These are phyloP conservation scores for Salix dunnii DNA, from an alignment of 345 rosid genomes.

Conservation along the genomic window DNA sequence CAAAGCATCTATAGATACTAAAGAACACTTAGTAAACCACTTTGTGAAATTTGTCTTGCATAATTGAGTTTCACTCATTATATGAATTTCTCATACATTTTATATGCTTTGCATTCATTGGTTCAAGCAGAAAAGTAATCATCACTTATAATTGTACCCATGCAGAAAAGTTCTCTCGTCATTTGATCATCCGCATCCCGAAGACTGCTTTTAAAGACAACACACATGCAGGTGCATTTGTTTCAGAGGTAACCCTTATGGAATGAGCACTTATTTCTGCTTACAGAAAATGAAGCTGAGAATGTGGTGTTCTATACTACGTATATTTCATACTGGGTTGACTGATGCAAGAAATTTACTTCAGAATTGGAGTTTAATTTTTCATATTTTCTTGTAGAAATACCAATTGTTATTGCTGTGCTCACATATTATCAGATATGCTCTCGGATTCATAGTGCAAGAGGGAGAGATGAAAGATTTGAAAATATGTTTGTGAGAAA, in stretches of 20 bases:
- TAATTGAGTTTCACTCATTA: not conserved
- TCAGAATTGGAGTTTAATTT: not conserved
- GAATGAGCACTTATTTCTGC: too few relatives aligned
- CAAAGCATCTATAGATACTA: not conserved
- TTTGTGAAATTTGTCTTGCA: not conserved
- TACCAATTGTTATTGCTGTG: conserved; percentile 11
- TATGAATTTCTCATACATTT: not conserved
- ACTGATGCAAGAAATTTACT: conserved; percentile 3
- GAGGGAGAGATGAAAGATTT: conserved; percentile 50
- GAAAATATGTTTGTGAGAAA: conserved; percentile 58
- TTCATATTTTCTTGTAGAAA: not conserved
- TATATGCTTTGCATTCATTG: not conserved
- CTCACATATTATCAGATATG: conserved; percentile 54
- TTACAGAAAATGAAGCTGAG: not conserved
- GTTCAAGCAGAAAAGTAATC: not conserved
- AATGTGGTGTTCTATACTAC: not conserved
- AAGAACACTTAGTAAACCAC: not conserved
- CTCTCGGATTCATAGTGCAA: conserved; percentile 51
- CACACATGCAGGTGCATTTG: conserved; percentile 86
- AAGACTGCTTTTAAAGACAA: conserved; percentile 89
- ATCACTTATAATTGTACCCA: not conserved
- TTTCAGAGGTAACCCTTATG: conserved; percentile 66
- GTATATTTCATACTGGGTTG: not conserved
- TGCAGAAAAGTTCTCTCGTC: conserved; percentile 96
- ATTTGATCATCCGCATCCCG: conserved; percentile 69